phyloP scores from a whole-genome alignment of 2,329 filamentous ascomycete species.

The Cladobotryum protrusum region DNA sequence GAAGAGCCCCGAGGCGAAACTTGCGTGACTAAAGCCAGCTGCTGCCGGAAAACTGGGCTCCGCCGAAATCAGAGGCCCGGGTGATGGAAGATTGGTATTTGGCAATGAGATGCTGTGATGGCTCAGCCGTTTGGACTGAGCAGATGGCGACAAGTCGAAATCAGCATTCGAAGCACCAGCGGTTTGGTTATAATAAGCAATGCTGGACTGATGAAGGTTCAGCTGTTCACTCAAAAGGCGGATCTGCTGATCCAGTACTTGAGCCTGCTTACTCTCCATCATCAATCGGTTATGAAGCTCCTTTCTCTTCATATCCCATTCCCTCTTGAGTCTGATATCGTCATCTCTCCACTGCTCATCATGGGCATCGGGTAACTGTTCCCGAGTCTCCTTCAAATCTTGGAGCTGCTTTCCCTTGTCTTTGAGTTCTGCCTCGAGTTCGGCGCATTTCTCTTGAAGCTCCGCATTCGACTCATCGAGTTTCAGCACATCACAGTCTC shows the following conservation, averaged over 20 bases:
- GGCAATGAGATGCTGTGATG: slow-evolving; percentile 43
- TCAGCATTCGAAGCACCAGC: slow-evolving; percentile 34
- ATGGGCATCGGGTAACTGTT: slow-evolving; percentile 55
- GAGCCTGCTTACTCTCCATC: slow-evolving; percentile 40
- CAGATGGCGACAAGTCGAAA: slow-evolving; percentile 36
- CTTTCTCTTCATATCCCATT: slow-evolving; percentile 49
- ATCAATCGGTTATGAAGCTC: slow-evolving; percentile 46
- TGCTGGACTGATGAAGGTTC: slow-evolving; percentile 35
- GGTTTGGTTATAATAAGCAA: slow-evolving; percentile 33
- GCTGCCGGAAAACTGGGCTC: slow-evolving; percentile 43
- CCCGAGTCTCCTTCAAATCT: slow-evolving; percentile 63
- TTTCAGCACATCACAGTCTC: slow-evolving; percentile 45
- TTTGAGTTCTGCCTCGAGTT: slow-evolving; percentile 66
- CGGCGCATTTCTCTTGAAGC: slow-evolving; percentile 57
- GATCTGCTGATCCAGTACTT: slow-evolving; percentile 41
- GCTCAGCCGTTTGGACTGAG: slow-evolving; percentile 42
- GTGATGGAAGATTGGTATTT: slow-evolving; percentile 34
- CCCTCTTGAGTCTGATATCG: slow-evolving; percentile 45
- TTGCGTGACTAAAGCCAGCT: slow-evolving; percentile 47
- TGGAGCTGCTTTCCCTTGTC: slow-evolving; percentile 63
- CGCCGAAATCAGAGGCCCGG: slow-evolving; percentile 31
- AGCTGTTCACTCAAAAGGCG: slow-evolving; percentile 43
- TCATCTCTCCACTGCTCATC: slow-evolving; percentile 51
- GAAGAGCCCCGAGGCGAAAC: slow-evolving; percentile 49
- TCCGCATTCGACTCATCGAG: slow-evolving; percentile 50